Conservation (phyloP, 2,329 filamentous ascomycete genomes). For the Fulvia fulva region DNA sequence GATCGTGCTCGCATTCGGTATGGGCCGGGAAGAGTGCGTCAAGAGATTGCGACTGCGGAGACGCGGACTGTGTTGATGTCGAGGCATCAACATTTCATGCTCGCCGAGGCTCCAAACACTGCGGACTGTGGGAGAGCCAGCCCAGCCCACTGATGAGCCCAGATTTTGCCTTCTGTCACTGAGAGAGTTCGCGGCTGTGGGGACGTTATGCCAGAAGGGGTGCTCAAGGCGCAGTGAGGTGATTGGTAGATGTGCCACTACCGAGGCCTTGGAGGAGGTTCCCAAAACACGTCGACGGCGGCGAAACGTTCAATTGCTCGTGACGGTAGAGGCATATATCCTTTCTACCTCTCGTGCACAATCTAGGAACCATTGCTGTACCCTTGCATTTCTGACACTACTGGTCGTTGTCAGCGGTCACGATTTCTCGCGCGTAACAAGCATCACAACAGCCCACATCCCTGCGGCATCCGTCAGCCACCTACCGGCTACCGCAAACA, state of each 20-base stretch:
- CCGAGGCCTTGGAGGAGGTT: neutral
- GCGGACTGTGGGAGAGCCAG: neutral
- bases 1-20: slow-evolving; percentile 4
- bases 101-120: neutral
- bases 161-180: neutral
- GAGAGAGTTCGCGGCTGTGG: neutral
- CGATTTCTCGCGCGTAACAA: neutral
- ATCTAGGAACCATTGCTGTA: neutral
- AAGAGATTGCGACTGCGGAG: neutral
- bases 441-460: neutral
- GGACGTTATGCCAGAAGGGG: neutral
- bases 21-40: neutral
- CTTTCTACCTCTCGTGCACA: neutral
- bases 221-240: neutral
- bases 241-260: neutral
- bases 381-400: neutral
- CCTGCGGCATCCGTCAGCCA: neutral
- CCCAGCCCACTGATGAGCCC: too few species aligned
- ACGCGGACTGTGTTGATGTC: neutral
- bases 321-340: neutral
- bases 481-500: slow-evolving; percentile 5
- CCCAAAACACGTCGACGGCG: neutral
- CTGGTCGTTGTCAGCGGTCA: neutral
- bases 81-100: neutral
- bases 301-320: neutral